phyloP scores from a whole-genome alignment of 371 early-diverging fungal species.

The Batrachochytrium dendrobatidis region DNA sequence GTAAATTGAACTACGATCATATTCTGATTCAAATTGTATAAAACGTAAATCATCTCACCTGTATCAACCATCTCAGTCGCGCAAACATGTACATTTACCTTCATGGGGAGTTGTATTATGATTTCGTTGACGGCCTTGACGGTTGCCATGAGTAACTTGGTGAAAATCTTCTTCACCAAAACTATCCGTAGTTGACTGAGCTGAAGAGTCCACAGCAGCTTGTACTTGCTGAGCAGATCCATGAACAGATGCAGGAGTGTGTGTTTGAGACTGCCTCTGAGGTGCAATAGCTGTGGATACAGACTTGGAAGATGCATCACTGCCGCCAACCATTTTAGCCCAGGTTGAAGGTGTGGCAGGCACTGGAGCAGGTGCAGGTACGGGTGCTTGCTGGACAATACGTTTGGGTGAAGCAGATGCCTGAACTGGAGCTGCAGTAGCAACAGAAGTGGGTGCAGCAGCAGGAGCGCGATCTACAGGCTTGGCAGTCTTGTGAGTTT shows the following conservation, averaged over 20 bases:
- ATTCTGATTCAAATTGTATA: not conserved
- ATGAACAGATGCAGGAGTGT: too few species aligned
- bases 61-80: too few species aligned
- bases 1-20: conserved; percentile 17
- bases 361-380: not conserved
- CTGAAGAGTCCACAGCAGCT: too few species aligned
- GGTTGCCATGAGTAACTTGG: too few species aligned
- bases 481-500: conserved; percentile 4
- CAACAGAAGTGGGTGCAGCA: conserved; percentile 11
- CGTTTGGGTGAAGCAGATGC: not conserved
- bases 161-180: too few species aligned
- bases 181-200: too few species aligned
- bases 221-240: too few species aligned
- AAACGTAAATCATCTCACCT: not conserved
- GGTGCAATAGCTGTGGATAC: not conserved
- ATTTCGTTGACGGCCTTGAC: too few species aligned
- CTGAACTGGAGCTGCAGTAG: conserved; percentile 5
- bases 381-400: not conserved
- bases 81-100: not conserved
- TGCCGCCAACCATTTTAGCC: not conserved
- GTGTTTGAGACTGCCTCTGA: not conserved
- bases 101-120: not conserved
- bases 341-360: not conserved
- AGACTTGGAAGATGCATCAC: not conserved
- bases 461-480: conserved; percentile 6